These are phyloP conservation scores for Dactylonectria estremocensis DNA, from an alignment of 2,329 filamentous ascomycete species.

Conservation along the genomic window DNA sequence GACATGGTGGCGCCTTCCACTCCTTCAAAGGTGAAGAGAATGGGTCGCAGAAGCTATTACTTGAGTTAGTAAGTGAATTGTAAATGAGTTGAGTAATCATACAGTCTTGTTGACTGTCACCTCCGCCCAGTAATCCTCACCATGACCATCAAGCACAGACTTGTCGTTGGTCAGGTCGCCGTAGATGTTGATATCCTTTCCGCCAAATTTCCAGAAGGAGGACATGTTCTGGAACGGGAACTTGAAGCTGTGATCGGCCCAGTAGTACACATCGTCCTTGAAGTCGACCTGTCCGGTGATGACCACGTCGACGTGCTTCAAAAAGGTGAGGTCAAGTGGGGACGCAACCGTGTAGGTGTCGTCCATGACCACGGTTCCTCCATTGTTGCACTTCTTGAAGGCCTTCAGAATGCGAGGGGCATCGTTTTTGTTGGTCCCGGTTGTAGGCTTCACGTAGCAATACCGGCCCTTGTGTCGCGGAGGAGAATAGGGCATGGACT, in stretches of 20 bases:
- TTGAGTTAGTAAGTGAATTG: slow-evolving; percentile 66
- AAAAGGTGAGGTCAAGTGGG: slow-evolving; percentile 75
- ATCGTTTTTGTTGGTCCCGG: slow-evolving; percentile 35
- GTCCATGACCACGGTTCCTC: slow-evolving; percentile 74
- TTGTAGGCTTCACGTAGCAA: slow-evolving; percentile 41
- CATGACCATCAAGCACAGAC: slow-evolving; percentile 70
- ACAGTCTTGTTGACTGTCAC: slow-evolving; percentile 38
- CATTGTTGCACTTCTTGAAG: slow-evolving; percentile 68
- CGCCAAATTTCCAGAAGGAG: slow-evolving; percentile 52
- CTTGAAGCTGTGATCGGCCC: slow-evolving; percentile 75
- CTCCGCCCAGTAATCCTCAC: slow-evolving; percentile 45
- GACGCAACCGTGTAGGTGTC: slow-evolving; percentile 74
- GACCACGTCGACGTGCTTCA: slow-evolving; percentile 75
- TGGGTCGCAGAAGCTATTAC: slow-evolving; percentile 40
- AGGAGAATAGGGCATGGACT: slow-evolving; percentile 36
- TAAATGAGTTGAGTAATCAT: slow-evolving; percentile 59
- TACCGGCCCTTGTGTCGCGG: slow-evolving; percentile 29
- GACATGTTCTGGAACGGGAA: slow-evolving; percentile 77
- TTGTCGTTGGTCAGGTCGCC: slow-evolving; percentile 76
- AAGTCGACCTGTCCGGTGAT: slow-evolving; percentile 71
- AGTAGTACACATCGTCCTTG: slow-evolving; percentile 78
- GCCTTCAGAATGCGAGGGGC: slow-evolving; percentile 40
- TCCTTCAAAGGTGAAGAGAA: slow-evolving; percentile 42
- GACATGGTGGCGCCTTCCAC: slow-evolving; percentile 69
- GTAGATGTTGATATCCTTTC: slow-evolving; percentile 71